phyloP scores from a whole-genome alignment of 331 rosid genomes.

The Prunus yedoensis region DNA sequence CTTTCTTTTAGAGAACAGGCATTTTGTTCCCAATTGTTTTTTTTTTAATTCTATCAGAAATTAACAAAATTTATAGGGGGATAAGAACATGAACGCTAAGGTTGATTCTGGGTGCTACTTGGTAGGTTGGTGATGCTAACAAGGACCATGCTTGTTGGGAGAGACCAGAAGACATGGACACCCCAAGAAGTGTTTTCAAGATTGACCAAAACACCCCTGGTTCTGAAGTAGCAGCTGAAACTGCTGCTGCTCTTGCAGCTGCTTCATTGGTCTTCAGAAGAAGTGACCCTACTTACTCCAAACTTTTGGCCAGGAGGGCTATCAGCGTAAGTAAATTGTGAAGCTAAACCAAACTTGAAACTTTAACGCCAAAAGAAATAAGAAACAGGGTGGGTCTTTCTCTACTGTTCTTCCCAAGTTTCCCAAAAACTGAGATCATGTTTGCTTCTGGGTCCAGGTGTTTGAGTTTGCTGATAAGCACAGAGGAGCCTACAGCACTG shows the following conservation, averaged over 20 bases:
- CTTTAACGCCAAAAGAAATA: not conserved
- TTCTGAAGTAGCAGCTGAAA: constrained; percentile 88
- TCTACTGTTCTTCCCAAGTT: not conserved
- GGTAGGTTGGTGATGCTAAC: constrained; percentile 82
- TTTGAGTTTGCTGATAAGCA: constrained; percentile 79
- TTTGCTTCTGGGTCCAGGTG: constrained; percentile 48
- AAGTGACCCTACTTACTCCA: constrained; percentile 75
- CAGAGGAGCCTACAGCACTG: constrained; percentile 78
- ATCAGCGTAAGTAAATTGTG: constrained; percentile 44
- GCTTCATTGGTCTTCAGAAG: constrained; percentile 76
- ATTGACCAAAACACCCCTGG: constrained; percentile 73
- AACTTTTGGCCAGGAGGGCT: constrained; percentile 60
- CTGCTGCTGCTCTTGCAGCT: constrained; percentile 93
- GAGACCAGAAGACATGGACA: constrained; percentile 95
- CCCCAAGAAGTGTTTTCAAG: constrained; percentile 77
- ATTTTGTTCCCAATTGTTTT: not conserved
- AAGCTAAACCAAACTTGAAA: not conserved
- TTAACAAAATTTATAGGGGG: not conserved
- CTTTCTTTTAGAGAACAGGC: no score
- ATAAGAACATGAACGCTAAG: no score
- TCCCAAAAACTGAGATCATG: not conserved
- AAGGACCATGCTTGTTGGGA: constrained; percentile 95
- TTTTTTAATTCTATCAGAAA: not conserved
- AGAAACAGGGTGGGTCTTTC: no score
- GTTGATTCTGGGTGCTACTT: not conserved